phyloP scores from a whole-genome alignment of 1,139 yeast species.

The Blastobotrys ciferrii region DNA sequence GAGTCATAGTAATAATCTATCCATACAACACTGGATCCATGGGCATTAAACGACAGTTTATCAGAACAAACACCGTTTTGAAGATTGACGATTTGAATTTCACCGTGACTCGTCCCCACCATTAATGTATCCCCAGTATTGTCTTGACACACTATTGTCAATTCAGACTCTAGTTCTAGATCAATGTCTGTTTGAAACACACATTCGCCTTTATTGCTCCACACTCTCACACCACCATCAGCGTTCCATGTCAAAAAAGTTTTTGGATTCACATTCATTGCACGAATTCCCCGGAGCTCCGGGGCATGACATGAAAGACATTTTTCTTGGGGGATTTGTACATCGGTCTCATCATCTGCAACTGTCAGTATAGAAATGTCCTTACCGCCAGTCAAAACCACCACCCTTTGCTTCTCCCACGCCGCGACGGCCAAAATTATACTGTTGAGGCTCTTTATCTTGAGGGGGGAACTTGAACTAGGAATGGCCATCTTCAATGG shows the following conservation, averaged over 20 bases:
- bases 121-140: conserved; percentile 14
- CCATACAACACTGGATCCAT: conserved; percentile 30
- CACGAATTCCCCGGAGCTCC: conserved; percentile 23
- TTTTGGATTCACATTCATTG: conserved; percentile 12
- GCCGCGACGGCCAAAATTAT: neutral
- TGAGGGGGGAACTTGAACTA: neutral
- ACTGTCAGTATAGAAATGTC: conserved; percentile 7
- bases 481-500: conserved; percentile 10
- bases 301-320: conserved; percentile 16
- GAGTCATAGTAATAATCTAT: conserved; percentile 23
- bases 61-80: neutral
- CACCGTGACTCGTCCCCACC: conserved; percentile 27
- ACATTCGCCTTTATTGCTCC: conserved; percentile 25
- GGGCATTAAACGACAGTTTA: conserved; percentile 26
- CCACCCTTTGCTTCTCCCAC: neutral
- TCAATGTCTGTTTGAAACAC: conserved; percentile 11
- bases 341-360: neutral
- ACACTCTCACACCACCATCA: conserved; percentile 27
- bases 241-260: conserved; percentile 33
- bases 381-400: conserved; percentile 9
- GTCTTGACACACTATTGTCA: conserved; percentile 20
- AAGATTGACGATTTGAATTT: conserved; percentile 17
- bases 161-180: conserved; percentile 12
- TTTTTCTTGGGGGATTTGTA: neutral
- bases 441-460: neutral